Evolutionary conservation across 2,329 filamentous ascomycete genomes (phyloP), one percentile per base, ranked within the genome.

Genomic region (Nigrospora osmanthi): DNA sequence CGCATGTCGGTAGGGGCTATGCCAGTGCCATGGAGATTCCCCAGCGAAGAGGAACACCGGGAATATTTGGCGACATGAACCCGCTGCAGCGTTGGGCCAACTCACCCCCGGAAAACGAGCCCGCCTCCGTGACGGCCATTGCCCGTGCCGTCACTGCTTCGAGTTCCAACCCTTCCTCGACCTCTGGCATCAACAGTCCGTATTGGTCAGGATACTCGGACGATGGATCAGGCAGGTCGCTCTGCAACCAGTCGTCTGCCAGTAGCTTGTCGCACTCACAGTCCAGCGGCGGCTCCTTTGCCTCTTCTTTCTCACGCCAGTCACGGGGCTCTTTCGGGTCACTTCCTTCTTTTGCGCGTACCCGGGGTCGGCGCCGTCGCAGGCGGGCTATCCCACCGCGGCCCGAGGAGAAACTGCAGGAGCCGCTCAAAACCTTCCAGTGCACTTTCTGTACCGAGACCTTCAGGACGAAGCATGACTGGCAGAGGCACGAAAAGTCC

Each of bases 11-110:
- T 23, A 75, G 73, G 50, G 73, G 67, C 51, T 76, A 78, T 45
- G 76, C 75, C 16, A 71, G 72, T 45, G 79, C 83, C 6, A 83
- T 95, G 49, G 81, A 90, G 50, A 90, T 95, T 45, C 86, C 88
- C 11, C 69, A 75, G 56, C 69, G 75, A 56, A 66, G 71, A 46
- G 73, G 74, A 41, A 78, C 78, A 38, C 76, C 80, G 6, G 51
- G 52, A 2, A 73, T 69, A 13, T 61, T 70, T 15, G 71, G 78
- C 52, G 58, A 63, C 55, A 76, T 79, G 73, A 77, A 78, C 49
- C 76, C 74, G 11, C 63, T 80, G 33, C 73, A 80, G 56, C 69
- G 76, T 66, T 80, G 76, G 76, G 69, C 71, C 54, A 69, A 77
- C 59, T 81, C 77, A 15, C 77, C 76, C 7, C 72, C 78, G 2